Percentiles rank a stretch among this genome's conserved stretches.
These are phyloP conservation scores for Tilletiaria anomala DNA, from an alignment of 1,284 basidiomycete species.

Conservation along the genomic window DNA sequence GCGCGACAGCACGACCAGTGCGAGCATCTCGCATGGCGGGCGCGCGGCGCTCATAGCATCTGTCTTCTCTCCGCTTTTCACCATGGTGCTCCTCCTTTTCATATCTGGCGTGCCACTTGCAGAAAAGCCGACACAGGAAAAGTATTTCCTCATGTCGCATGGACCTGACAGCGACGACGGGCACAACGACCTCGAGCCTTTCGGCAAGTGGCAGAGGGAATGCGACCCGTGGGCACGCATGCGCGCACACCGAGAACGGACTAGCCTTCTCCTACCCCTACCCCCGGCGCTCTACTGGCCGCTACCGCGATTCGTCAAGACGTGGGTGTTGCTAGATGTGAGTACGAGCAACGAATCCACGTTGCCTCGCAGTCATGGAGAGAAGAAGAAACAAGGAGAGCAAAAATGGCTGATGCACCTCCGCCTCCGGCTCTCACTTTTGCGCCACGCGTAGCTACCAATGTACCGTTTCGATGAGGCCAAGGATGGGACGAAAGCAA, in stretches of 20 bases:
- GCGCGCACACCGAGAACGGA: constrained; percentile 40
- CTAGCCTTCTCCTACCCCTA: constrained; percentile 54
- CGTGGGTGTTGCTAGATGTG: constrained; percentile 52
- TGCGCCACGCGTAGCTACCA: too few species aligned
- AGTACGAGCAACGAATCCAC: constrained; percentile 30
- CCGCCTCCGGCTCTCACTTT: not conserved
- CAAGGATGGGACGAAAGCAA: constrained; percentile 19
- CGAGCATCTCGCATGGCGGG: too few species aligned
- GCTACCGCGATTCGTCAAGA: constrained; percentile 50
- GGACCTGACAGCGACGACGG: constrained; percentile 39
- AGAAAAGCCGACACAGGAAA: constrained; percentile 56
- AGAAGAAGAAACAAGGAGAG: not conserved
- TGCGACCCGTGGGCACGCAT: constrained; percentile 26
- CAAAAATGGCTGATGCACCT: not conserved
- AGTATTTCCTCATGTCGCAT: constrained; percentile 52
- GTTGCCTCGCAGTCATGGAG: not conserved
- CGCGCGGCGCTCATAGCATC: constrained; percentile 17
- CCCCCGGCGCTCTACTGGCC: constrained; percentile 50
- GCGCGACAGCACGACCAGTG: constrained; percentile 2
- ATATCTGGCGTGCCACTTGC: constrained; percentile 56
- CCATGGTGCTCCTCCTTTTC: constrained; percentile 41
- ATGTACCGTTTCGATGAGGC: constrained; percentile 30
- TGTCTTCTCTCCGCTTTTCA: constrained; percentile 31
- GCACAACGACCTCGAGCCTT: constrained; percentile 8
- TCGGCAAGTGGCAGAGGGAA: constrained; percentile 14